Evolutionary conservation across 2,329 filamentous ascomycete species (phyloP), one percentile per base, ranked within the genome.

Genomic region (Botryosphaeria dothidea): DNA sequence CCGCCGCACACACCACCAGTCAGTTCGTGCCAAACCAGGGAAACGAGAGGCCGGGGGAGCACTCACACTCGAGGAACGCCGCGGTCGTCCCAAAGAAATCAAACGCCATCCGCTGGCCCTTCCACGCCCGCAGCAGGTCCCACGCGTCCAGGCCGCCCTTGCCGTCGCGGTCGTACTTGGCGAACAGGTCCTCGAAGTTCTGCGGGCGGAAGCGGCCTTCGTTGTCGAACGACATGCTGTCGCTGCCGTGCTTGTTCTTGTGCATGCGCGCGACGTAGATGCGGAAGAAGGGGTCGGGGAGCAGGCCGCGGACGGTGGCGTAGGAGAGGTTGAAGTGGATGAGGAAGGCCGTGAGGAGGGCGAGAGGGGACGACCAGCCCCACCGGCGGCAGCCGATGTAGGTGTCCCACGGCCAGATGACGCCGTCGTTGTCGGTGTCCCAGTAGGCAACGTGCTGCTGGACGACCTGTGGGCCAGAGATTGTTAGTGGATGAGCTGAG

Each of bases 371-470:
- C 21, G 74, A 75, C 72, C 81, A 85, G 25, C 83, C 83, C 17
- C 83, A 76, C 4, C 72, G 72, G 49, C 78, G 75, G 69, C 83
- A 83, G 11, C 82, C 82, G 19, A 66, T 56, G 71, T 78, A 86
- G 2, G 83, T 86, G 70, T 86, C 84, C 1, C 67, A 69, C 0
- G 84, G 83, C 80, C 79, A 85, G 66, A 86, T 82, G n/a, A 86
- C 73, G 36, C 81, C 81, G 69, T 86, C 84, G 29, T 72, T 68
- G 69, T 86, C 83, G 9, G 73, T 69, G 71, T 86, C 84, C 68
- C 83, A 86, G 76, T 83, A 86, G 23, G 75, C 74, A 68, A 79
- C 79, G 71, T 86, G 84, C 68, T 86, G 84, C 69, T 85, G 82
- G 3, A 86, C 77, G 13, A 85, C 79, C 56, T 58, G 71, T 5